Base-by-base conservation (phyloP, 78 protist genomes). In the Planoprotostelium fungivorum region DNA sequence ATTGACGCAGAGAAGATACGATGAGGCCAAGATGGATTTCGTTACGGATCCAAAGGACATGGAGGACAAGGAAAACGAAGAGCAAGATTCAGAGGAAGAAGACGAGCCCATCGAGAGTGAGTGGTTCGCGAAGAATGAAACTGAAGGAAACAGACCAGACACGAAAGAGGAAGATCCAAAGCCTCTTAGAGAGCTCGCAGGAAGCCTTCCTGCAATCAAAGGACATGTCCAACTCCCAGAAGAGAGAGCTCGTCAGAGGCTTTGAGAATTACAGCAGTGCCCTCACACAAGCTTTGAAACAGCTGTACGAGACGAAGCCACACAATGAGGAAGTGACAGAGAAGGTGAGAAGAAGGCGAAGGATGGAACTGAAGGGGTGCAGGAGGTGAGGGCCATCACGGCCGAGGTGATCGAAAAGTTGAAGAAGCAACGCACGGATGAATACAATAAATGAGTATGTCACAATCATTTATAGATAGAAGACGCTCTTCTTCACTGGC, bases 251-350 rank as follows among this genome's bases (percentile, higher is more conserved):
- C 31, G 73, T 51, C 73, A 25, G 31, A 25, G 73, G 73, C 16
- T 51, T 51, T 51, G 31, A 51, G 16, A 16, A 51, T 5, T 51
- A 51, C 16, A 51, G 73, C 73, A 51, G 31, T 16, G 16, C 16
- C 31, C 73, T 51, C 73, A 25, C 73, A 51, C 31, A 5, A 51
- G 73, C 5, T 25, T 51, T 51, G 73, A 51, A 51, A 51, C 5
- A 51, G 73, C 73, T 51, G 73, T 51, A 51, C 73, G 73, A 51
- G 73, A 51, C 73, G 73, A 51, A 51, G 73, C 73, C 73, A 51
- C 73, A 51, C 73, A 51, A 51, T 16, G 73, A 51, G 73, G 73
- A 51, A 16, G 73, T 51, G 16, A 51, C 73, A 51, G 16, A 51
- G 73, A 16, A 51, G n/a, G n/a, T n/a, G 73, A 51, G 73, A 51